These are phyloP conservation scores for Coprinopsis marcescibilis DNA, from an alignment of 768 basidiomycete species.

Conservation along the genomic window DNA sequence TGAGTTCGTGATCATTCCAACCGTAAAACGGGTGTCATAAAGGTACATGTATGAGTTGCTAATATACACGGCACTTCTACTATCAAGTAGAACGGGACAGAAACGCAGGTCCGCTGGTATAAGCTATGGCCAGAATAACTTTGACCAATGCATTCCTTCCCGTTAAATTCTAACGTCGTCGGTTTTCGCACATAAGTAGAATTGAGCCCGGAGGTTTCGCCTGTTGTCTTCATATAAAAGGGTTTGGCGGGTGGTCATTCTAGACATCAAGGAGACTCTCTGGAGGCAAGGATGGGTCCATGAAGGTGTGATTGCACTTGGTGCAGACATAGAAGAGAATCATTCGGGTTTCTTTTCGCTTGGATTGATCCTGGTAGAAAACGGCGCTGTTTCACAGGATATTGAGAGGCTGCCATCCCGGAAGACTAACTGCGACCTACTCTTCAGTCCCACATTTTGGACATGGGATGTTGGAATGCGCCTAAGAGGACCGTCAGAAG, in stretches of 20 bases:
- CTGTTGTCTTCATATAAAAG: too few relatives aligned
- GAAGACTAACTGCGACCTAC: conserved; percentile 38
- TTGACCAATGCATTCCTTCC: too few relatives aligned
- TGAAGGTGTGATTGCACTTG: conserved; percentile 72
- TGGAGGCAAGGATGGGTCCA: conserved; percentile 52
- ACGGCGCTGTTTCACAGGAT: conserved; percentile 60
- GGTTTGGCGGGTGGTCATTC: background rate
- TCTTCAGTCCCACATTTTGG: conserved; percentile 79
- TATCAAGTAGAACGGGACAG: too few relatives aligned
- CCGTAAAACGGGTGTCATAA: too few relatives aligned
- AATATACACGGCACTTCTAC: too few relatives aligned
- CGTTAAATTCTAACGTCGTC: too few relatives aligned
- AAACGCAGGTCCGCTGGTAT: too few relatives aligned
- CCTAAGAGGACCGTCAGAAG: conserved; percentile 35
- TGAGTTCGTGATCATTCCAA: too few relatives aligned
- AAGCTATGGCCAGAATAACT: too few relatives aligned
- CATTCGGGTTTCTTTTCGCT: conserved; percentile 94
- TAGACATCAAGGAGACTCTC: conserved; percentile 14
- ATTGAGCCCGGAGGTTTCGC: too few relatives aligned
- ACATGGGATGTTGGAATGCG: conserved; percentile 79
- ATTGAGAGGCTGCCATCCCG: conserved; percentile 1
- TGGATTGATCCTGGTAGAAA: conserved; percentile 95
- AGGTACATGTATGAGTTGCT: too few relatives aligned
- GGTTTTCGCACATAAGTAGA: too few relatives aligned
- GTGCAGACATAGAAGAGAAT: conserved; percentile 88